These are phyloP conservation scores for Solanum lycopersicoides DNA, from an alignment of 257 asterid species.

Conservation along the genomic window DNA sequence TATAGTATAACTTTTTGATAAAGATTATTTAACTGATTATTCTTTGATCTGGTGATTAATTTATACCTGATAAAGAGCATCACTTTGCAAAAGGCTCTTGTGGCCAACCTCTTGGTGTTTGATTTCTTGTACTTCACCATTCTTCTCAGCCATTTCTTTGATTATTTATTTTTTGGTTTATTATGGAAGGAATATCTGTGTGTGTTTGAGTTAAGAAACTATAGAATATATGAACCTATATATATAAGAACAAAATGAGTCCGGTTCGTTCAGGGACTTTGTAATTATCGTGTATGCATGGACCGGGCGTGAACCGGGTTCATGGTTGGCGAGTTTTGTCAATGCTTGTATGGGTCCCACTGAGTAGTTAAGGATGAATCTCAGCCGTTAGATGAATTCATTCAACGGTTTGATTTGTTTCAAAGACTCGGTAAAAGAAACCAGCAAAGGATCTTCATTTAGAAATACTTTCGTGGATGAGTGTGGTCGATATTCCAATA, in stretches of 20 bases:
- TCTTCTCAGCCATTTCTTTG: neutral
- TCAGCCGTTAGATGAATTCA: neutral
- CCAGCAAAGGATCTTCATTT: neutral
- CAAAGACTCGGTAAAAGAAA: neutral
- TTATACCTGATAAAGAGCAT: constrained; percentile 21
- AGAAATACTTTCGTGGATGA: neutral
- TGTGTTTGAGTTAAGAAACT: neutral
- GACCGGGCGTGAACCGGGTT: neutral
- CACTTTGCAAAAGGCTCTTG: constrained; percentile 24
- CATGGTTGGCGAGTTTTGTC: neutral
- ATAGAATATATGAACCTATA: neutral
- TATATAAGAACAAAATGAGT: neutral
- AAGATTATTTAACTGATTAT: too few species aligned
- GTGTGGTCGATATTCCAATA: neutral
- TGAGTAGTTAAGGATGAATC: neutral
- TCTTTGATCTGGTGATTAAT: neutral
- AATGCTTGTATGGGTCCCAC: neutral
- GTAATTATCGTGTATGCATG: neutral
- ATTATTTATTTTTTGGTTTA: neutral
- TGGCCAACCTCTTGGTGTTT: constrained; percentile 19
- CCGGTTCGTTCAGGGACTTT: neutral
- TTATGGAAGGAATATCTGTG: neutral
- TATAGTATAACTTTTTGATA: too few species aligned
- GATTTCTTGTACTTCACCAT: neutral
- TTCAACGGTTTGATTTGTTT: neutral